Base-by-base conservation (phyloP, 2,329 filamentous ascomycete genomes). In the Xylaria sp. region DNA sequence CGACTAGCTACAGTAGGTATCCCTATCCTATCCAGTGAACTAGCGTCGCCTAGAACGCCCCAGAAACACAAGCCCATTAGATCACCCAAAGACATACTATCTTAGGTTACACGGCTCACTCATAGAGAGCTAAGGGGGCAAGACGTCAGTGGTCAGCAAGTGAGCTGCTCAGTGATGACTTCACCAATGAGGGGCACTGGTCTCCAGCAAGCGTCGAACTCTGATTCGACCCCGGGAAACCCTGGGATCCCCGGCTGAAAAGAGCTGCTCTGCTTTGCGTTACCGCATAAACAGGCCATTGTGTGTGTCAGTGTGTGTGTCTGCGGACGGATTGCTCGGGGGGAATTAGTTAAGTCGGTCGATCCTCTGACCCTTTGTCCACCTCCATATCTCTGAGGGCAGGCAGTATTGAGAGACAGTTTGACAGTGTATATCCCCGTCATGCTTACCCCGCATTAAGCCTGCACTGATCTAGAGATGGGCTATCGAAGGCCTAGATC, bases 151-250 rank as follows among this genome's bases (percentile, higher is more conserved):
- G 67, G 66, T 51, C 52, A 67, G 67, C 59, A 52, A 63, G 46
- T 43, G 6, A 46, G 41, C 41, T 18, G 60, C 52, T 52, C 59
- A 60, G 62, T 68, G 69, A 77, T 75, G 74, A 76, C 75, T 73
- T 75, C 73, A 73, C 73, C 74, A 75, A 75, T 74, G 56, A 66
- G 58, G 70, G 64, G 64, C 5, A 3, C 33, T 62, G 57, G 68
- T 72, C 68, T n/a, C 69, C 60, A 56, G 66, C 57, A 66, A 67
- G 62, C 57, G 64, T 56, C 33, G 58, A 71, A 69, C 62, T 69
- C 60, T 71, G 70, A 62, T 68, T 67, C 43, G 56, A 46, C 31
- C 43, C n/a, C n/a, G 23, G 36, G 48, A 20, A 8, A 28, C 6
- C 60, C 31, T 25, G 33, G 33, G 52, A 52, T 36, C 31, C 31